phyloP scores from a whole-genome alignment of 2,329 filamentous ascomycete species.

The Monosporascus sp. region DNA sequence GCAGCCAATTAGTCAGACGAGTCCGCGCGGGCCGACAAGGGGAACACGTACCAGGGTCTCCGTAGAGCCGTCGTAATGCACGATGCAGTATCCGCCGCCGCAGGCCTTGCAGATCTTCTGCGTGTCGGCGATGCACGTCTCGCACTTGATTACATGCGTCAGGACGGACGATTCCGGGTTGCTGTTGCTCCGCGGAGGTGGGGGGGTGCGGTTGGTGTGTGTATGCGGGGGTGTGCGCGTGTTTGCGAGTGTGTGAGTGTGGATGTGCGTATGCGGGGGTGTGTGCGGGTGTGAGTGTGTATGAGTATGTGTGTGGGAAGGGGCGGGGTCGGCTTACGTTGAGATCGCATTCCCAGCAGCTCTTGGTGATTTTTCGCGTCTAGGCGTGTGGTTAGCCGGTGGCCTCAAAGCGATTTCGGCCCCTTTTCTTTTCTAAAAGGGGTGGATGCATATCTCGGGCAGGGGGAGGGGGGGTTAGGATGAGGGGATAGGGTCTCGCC shows the following conservation, averaged over 20 bases:
- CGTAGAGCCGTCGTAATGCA: conserved; percentile 78
- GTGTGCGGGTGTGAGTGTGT: too few species aligned
- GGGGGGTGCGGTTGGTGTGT: too few species aligned
- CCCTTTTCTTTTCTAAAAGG: not conserved
- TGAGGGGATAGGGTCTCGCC: conserved; percentile 12
- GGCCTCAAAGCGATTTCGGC: conserved; percentile 7
- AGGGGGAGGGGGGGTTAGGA: conserved; percentile 1
- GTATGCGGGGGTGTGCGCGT: not conserved
- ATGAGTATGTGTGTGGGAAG: not conserved
- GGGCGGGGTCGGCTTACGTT: conserved; percentile 51
- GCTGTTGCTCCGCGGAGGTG: too few species aligned
- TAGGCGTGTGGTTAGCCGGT: conserved; percentile 21
- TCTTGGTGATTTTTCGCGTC: conserved; percentile 53
- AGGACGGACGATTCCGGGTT: too few species aligned
- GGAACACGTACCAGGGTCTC: conserved; percentile 45
- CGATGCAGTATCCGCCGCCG: conserved; percentile 73
- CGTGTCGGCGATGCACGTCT: conserved; percentile 65
- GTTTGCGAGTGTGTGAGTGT: not conserved
- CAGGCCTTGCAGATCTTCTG: conserved; percentile 70
- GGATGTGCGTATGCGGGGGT: too few species aligned
- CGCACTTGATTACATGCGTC: conserved; percentile 49
- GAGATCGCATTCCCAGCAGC: conserved; percentile 83
- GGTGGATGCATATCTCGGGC: conserved; percentile 1
- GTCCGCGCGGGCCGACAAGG: not conserved
- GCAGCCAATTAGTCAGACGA: conserved; percentile 21